These are phyloP conservation scores for Gossypium stocksii DNA, from an alignment of 345 rosid genomes.

Conservation along the genomic window DNA sequence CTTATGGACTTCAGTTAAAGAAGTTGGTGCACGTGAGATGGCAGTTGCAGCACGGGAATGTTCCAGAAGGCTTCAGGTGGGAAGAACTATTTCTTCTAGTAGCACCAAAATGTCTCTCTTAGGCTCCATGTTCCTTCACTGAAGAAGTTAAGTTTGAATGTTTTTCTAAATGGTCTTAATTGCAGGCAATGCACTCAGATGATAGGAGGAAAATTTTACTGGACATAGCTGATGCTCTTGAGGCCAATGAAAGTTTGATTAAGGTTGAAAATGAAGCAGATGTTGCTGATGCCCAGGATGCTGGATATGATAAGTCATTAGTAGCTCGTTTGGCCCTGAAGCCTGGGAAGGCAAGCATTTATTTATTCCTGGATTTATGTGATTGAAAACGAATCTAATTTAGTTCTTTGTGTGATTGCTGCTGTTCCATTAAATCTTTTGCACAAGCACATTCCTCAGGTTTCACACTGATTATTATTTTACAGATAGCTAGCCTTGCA, in stretches of 20 bases:
- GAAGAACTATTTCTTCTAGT: neutral
- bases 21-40: constrained; percentile 42
- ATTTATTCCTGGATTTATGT: neutral
- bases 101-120: neutral
- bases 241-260: constrained; percentile 44
- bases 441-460: neutral
- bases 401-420: constrained; percentile 1
- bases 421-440: neutral
- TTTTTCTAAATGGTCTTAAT: constrained; percentile 2
- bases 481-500: constrained; percentile 46
- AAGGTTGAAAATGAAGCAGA: constrained; percentile 54
- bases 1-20: constrained; percentile 34
- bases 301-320: constrained; percentile 43
- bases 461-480: constrained; percentile 7
- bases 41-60: constrained; percentile 54
- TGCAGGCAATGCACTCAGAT: constrained; percentile 35
- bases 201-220: constrained; percentile 48
- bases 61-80: constrained; percentile 56
- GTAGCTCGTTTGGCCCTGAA: constrained; percentile 47
- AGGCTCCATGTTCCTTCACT: neutral
- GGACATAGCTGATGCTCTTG: constrained; percentile 47
- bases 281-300: constrained; percentile 40
- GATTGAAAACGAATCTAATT: neutral
- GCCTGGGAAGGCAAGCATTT: constrained; percentile 52
- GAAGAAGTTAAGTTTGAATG: constrained; percentile 12